These are phyloP conservation scores for Penicillium herquei DNA, from an alignment of 495 filamentous ascomycete genomes.

Conservation along the genomic window DNA sequence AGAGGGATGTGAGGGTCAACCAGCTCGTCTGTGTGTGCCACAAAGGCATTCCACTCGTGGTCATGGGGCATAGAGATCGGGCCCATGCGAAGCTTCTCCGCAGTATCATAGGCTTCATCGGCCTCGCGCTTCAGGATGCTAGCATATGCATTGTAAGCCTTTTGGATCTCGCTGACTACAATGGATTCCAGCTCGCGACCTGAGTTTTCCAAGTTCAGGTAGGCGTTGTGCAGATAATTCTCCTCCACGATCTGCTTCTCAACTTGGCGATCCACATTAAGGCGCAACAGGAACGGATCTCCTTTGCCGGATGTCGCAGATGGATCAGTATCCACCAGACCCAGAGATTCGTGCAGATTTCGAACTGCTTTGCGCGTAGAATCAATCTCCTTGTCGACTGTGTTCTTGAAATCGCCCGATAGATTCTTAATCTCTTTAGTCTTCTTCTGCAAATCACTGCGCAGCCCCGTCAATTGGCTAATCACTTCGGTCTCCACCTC, in stretches of 20 bases:
- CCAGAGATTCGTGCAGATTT: slow-evolving; percentile 75
- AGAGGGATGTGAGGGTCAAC: slow-evolving; percentile 81
- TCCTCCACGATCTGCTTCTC: slow-evolving; percentile 94
- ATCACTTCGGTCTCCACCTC: slow-evolving; percentile 92
- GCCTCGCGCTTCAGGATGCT: slow-evolving; percentile 86
- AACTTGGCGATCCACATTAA: slow-evolving; percentile 83
- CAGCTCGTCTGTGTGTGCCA: slow-evolving; percentile 79
- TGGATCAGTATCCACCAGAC: slow-evolving; percentile 72
- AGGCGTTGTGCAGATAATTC: slow-evolving; percentile 93
- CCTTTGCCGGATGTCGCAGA: slow-evolving; percentile 74
- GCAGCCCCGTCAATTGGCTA: slow-evolving; percentile 75
- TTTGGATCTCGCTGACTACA: slow-evolving; percentile 94
- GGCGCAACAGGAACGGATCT: slow-evolving; percentile 83
- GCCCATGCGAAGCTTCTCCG: slow-evolving; percentile 79
- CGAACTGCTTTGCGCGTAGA: slow-evolving; percentile 64
- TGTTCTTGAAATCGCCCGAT: slow-evolving; percentile 91
- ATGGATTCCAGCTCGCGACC: slow-evolving; percentile 94
- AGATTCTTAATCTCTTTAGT: slow-evolving; percentile 96
- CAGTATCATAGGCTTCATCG: slow-evolving; percentile 71
- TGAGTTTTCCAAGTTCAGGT: slow-evolving; percentile 90
- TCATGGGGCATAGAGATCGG: slow-evolving; percentile 90
- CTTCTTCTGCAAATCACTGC: slow-evolving; percentile 89
- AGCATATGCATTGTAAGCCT: slow-evolving; percentile 90
- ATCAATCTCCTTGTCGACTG: slow-evolving; percentile 56
- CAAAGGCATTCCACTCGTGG: slow-evolving; percentile 82